These are phyloP conservation scores for Sugiyamaella paludigena DNA, from an alignment of 1,139 yeast genomes.

Conservation along the genomic window DNA sequence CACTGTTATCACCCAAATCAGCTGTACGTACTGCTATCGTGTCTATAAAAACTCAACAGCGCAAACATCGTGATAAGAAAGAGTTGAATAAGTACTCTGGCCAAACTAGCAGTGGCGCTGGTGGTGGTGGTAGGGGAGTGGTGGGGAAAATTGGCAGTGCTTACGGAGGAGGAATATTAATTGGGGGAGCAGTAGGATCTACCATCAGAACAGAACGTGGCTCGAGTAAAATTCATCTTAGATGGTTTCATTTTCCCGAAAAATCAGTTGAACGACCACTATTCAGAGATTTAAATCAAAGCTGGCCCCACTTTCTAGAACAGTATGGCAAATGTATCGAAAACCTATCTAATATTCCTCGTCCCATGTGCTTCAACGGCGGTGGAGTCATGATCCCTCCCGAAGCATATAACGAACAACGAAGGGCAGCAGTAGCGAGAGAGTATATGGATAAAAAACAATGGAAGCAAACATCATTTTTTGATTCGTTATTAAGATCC, in stretches of 20 bases:
- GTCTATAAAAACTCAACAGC: conserved; percentile 8
- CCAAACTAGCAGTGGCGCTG: background rate
- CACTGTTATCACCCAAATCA: conserved; percentile 12
- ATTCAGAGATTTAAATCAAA: conserved; percentile 29
- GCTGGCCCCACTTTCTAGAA: conserved; percentile 61
- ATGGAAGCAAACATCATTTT: conserved; percentile 49
- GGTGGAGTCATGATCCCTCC: conserved; percentile 60
- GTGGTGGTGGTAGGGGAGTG: background rate
- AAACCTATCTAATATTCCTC: conserved; percentile 54
- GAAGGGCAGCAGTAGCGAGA: conserved; percentile 40
- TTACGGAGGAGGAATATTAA: background rate
- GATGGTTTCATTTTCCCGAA: conserved; percentile 21
- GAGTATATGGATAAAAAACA: conserved; percentile 44
- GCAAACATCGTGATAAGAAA: conserved; percentile 6
- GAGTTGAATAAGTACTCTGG: conserved; percentile 6
- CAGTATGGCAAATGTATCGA: conserved; percentile 58
- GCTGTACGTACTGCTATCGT: conserved; percentile 12
- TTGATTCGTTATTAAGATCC: conserved; percentile 41
- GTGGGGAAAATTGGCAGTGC: background rate
- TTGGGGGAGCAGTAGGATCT: background rate
- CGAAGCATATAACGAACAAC: conserved; percentile 28
- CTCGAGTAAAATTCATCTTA: background rate
- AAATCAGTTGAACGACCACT: conserved; percentile 17
- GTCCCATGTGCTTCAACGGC: conserved; percentile 53
- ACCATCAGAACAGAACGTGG: background rate